phyloP scores from a whole-genome alignment of 176 grass and related monocot species.

The Tuctoria greenei region DNA sequence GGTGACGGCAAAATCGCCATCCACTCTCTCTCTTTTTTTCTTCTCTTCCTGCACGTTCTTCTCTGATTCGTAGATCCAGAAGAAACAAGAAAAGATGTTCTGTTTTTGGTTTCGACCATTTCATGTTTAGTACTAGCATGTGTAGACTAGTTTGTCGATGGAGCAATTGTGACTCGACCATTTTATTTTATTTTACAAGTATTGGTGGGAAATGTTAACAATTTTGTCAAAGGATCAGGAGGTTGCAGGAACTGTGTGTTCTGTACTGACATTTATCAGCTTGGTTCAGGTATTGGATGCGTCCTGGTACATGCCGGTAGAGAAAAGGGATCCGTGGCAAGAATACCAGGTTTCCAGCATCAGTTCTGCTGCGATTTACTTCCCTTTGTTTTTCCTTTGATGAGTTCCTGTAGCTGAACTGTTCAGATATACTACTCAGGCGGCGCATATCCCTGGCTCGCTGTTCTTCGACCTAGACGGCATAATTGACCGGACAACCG shows the following conservation, averaged over 20 bases:
- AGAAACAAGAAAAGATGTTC: background rate
- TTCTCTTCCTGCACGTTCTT: background rate
- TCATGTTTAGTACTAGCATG: too few species aligned
- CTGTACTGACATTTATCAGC: background rate
- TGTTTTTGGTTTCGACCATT: constrained; percentile 24
- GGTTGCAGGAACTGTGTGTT: background rate
- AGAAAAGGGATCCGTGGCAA: constrained; percentile 70
- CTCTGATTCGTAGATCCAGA: background rate
- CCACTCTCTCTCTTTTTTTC: too few species aligned
- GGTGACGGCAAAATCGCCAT: constrained; percentile 26
- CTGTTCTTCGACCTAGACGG: constrained; percentile 81
- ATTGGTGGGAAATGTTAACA: background rate
- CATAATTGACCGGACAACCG: constrained; percentile 57
- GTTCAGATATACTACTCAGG: constrained; percentile 49
- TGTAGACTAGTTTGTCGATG: background rate
- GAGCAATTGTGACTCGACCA: background rate
- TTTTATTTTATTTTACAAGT: background rate
- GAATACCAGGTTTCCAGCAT: constrained; percentile 71
- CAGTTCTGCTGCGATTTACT: background rate
- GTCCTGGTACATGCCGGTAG: constrained; percentile 91
- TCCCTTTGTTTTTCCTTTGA: constrained; percentile 23
- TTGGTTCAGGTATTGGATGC: constrained; percentile 77
- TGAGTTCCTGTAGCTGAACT: constrained; percentile 32
- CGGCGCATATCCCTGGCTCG: constrained; percentile 69
- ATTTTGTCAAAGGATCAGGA: background rate